Conservation (phyloP, 805 yeast species). For the Lachancea nothofagi region DNA sequence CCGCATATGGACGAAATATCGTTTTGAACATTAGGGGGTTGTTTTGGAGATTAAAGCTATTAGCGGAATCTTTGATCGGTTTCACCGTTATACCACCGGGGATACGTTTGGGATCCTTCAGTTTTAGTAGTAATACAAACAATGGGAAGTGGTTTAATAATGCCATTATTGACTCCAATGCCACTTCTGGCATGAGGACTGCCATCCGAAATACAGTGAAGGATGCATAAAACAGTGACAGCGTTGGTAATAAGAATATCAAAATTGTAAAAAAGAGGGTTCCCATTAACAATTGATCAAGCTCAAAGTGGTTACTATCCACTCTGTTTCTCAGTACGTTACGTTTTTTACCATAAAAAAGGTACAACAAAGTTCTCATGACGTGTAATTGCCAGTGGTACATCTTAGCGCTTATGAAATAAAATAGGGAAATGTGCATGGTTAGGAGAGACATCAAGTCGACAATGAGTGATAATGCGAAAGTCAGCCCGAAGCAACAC, state of each 20-base stretch:
- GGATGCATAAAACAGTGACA: conserved; percentile 72
- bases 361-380: conserved; percentile 66
- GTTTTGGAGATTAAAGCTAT: conserved; percentile 33
- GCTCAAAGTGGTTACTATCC: conserved; percentile 76
- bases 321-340: conserved; percentile 80
- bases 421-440: conserved; percentile 70
- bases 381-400: conserved; percentile 69
- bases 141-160: conserved; percentile 79
- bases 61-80: conserved; percentile 13
- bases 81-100: conserved; percentile 52
- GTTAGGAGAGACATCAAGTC: conserved; percentile 62
- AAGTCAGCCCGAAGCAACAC: conserved; percentile 58
- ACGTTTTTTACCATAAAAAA: conserved; percentile 85
- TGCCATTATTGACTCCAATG: conserved; percentile 56
- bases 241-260: conserved; percentile 78
- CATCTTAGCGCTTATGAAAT: conserved; percentile 70
- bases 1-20: conserved; percentile 46
- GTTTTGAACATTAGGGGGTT: conserved; percentile 40
- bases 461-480: conserved; percentile 57
- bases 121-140: conserved; percentile 69
- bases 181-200: conserved; percentile 43
- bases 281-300: conserved; percentile 84
- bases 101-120: conserved; percentile 69
- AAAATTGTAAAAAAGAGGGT: conserved; percentile 80
- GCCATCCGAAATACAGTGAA: conserved; percentile 58